Base-by-base conservation (phyloP, 805 yeast species). In the Candida pini region DNA sequence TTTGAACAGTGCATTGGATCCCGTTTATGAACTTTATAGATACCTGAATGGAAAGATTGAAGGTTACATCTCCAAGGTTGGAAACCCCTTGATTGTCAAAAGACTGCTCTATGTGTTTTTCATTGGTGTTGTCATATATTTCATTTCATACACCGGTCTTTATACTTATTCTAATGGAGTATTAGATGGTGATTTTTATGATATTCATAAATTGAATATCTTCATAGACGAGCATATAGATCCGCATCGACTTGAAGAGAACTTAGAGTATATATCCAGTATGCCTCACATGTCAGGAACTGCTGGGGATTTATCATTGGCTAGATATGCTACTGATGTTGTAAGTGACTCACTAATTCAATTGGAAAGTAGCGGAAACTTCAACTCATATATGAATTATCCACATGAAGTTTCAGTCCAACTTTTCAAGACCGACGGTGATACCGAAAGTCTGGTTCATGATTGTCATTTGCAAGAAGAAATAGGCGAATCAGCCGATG, bases 241-340 rank as follows among this genome's bases (percentile, higher is more conserved):
- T 48, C 56, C 66, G 6, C 68, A 72, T 17, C 56, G 73, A 16
- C 64, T 90, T 56, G 78, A 78, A 48, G 78, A 74, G 30, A 76
- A 79, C 42, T 50, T 82, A 38, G 82, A 83, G 45, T 85, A 84
- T 48, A 53, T 87, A 17, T 77, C 89, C 18, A 72, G 83, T 6
- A 76, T 87, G 77, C 87, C 95, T 3, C 97, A 88, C 54, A 59
- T 81, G 44, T 77, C 96, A 0, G 97, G 97, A 3, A 81, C 97
- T 2, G 73, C 76, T 12, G 97, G 95, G 14, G 96, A 87, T 55
- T 58, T 76, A 39, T 71, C 90, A 0, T 60, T 88, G 24, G 79
- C 87, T 2, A 66, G 71, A 38, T 87, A 80, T 52, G 64, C 89
- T 12, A 67, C 74, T 40, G 71, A 71, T 17, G 72, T 73, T 31